Percentiles rank a stretch among this genome's conserved stretches.
Evolutionary conservation across 805 yeast genomes (phyloP).

Genomic region (Saccharomycopsis sp.): DNA sequence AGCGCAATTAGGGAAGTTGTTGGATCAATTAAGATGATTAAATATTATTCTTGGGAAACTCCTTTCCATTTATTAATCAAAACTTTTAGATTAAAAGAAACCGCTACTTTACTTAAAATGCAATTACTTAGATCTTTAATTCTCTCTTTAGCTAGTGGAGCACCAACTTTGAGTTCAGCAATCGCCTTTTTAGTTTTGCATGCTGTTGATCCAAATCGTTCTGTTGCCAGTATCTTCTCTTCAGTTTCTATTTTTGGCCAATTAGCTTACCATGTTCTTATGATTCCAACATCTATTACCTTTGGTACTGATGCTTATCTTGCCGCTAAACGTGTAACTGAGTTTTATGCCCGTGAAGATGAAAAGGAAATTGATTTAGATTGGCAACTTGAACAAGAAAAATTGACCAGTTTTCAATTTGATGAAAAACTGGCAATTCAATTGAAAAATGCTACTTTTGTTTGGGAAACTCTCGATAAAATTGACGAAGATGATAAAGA

Average conservation of each 20-base stretch:
- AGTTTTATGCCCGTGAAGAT: too few relatives aligned
- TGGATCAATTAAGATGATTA: constrained; percentile 56
- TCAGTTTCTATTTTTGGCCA: constrained; percentile 60
- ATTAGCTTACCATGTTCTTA: constrained; percentile 49
- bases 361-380: too few relatives aligned
- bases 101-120: constrained; percentile 43
- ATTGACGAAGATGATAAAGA: too few relatives aligned
- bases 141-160: constrained; percentile 39
- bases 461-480: too few relatives aligned
- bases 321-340: too few relatives aligned
- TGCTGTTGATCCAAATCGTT: constrained; percentile 27
- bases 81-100: constrained; percentile 46
- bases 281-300: constrained; percentile 62
- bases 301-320: constrained; percentile 63
- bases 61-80: constrained; percentile 51
- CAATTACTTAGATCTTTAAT: constrained; percentile 45
- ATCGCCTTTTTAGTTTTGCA: constrained; percentile 35
- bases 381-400: too few relatives aligned
- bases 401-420: too few relatives aligned
- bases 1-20: constrained; percentile 50
- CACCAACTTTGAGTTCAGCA: constrained; percentile 48
- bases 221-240: constrained; percentile 57
- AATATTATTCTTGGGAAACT: constrained; percentile 79
- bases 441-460: too few relatives aligned
- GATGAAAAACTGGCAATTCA: too few relatives aligned